These are phyloP conservation scores for Skeletonema grethae DNA, from an alignment of 108 stramenopile species.

Conservation along the genomic window DNA sequence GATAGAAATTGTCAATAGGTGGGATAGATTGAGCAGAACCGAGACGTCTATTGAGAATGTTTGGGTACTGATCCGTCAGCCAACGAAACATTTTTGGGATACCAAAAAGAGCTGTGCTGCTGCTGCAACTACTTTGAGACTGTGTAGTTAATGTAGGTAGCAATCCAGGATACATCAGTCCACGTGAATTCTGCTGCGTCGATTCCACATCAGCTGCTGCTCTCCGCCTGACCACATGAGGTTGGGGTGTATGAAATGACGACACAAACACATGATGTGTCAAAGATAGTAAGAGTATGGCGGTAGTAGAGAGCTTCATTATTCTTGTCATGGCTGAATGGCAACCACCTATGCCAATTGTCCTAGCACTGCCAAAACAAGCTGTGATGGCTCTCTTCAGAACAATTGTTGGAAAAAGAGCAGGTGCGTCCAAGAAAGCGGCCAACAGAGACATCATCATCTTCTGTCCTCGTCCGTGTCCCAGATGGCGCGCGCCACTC, in stretches of 20 bases:
- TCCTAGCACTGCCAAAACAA: neutral
- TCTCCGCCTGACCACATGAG: slow-evolving; percentile 5
- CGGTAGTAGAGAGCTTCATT: neutral
- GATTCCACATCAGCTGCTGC: neutral
- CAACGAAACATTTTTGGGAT: slow-evolving; percentile 99
- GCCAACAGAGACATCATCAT: too few species aligned
- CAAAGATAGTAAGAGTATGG: neutral
- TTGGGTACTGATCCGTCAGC: slow-evolving; percentile 98
- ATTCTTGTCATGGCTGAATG: slow-evolving; percentile 2
- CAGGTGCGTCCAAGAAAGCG: too few species aligned
- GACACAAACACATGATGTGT: slow-evolving; percentile 10
- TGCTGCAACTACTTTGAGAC: neutral
- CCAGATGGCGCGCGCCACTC: too few species aligned
- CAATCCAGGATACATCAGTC: neutral
- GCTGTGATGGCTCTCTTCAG: too few species aligned
- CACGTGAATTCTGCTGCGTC: neutral
- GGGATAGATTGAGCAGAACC: slow-evolving; percentile 34
- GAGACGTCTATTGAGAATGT: slow-evolving; percentile 92
- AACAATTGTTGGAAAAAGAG: too few species aligned
- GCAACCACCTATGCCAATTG: neutral
- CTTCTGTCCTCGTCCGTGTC: too few species aligned
- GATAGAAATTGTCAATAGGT: slow-evolving; percentile 93
- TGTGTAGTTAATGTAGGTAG: neutral
- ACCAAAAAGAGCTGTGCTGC: slow-evolving; percentile 66
- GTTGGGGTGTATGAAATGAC: slow-evolving; percentile 26